A percentile compares a stretch with the other conserved stretches of the same genome.
phyloP scores from a whole-genome alignment of 352 stramenopile genomes.

The Phytophthora boehmeriae region DNA sequence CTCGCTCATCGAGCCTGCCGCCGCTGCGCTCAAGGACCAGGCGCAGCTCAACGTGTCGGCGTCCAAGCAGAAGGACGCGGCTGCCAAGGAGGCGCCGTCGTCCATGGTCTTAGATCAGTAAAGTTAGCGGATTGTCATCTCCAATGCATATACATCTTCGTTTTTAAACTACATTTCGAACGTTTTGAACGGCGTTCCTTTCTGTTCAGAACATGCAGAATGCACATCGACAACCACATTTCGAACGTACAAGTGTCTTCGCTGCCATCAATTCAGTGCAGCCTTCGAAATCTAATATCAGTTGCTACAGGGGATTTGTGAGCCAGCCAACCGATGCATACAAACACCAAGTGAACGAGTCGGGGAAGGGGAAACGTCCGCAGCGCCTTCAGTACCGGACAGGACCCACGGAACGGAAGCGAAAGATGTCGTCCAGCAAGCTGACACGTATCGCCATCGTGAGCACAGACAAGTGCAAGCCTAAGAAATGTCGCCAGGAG shows the following conservation, averaged over 20 bases:
- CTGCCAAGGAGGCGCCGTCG: constrained; percentile 59
- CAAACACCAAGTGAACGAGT: constrained; percentile 19
- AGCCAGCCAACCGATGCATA: constrained; percentile 32
- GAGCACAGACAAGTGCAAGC: constrained; percentile 98
- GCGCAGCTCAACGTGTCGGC: constrained; percentile 70
- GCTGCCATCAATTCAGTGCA: constrained; percentile 21
- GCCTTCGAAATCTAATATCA: not conserved
- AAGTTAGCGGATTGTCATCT: constrained; percentile 48
- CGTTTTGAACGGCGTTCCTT: too few species aligned
- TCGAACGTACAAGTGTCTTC: too few species aligned
- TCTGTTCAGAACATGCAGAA: too few species aligned
- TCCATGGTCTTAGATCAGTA: constrained; percentile 91
- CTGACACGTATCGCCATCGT: constrained; percentile 99
- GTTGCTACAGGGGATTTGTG: constrained; percentile 6
- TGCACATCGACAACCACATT: too few species aligned
- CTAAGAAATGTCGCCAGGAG: constrained; percentile 99
- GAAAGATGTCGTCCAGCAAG: constrained; percentile 80
- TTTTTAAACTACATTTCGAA: too few species aligned
- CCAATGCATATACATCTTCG: constrained; percentile 40
- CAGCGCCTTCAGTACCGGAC: constrained; percentile 26
- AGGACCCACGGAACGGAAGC: constrained; percentile 35
- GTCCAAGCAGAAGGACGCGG: constrained; percentile 68
- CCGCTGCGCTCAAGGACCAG: constrained; percentile 73
- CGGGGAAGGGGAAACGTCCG: constrained; percentile 14
- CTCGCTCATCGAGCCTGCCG: constrained; percentile 80